phyloP scores from a whole-genome alignment of 352 stramenopile genomes.

The Thalassiosira livingstoniorum region DNA sequence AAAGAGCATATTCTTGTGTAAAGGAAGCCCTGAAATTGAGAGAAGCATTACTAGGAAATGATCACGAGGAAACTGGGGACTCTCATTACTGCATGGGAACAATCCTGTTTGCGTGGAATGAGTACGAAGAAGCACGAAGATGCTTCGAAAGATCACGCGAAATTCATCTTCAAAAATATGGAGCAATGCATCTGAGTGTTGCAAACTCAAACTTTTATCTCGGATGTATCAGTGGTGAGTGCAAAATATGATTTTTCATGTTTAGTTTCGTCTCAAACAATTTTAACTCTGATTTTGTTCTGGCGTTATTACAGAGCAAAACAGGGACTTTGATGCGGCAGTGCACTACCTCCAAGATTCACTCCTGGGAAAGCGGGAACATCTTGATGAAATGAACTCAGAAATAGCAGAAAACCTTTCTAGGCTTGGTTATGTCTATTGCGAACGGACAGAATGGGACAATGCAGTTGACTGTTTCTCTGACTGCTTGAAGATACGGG shows the following conservation, averaged over 20 bases:
- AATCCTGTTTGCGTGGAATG: slow-evolving; percentile 68
- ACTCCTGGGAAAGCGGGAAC: slow-evolving; percentile 47
- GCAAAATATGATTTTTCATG: not conserved
- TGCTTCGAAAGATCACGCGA: slow-evolving; percentile 64
- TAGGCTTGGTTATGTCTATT: slow-evolving; percentile 68
- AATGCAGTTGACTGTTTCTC: slow-evolving; percentile 59
- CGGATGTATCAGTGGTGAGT: slow-evolving; percentile 69
- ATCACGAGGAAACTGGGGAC: slow-evolving; percentile 55
- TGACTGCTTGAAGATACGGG: slow-evolving; percentile 64
- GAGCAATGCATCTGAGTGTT: slow-evolving; percentile 51
- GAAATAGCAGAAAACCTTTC: slow-evolving; percentile 59
- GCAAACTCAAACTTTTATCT: slow-evolving; percentile 70
- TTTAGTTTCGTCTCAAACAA: not conserved
- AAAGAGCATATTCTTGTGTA: slow-evolving; percentile 65
- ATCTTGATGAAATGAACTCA: slow-evolving; percentile 57
- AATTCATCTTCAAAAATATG: slow-evolving; percentile 57
- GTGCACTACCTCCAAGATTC: slow-evolving; percentile 62
- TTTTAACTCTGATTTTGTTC: slow-evolving; percentile 13
- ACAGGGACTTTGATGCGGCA: slow-evolving; percentile 60
- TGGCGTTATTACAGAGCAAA: slow-evolving; percentile 31
- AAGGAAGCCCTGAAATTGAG: slow-evolving; percentile 63
- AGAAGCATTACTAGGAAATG: slow-evolving; percentile 57
- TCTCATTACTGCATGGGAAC: slow-evolving; percentile 66
- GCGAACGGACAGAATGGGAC: slow-evolving; percentile 58
- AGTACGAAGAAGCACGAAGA: slow-evolving; percentile 61